Evolutionary conservation across 2,329 filamentous ascomycete species (phyloP), one percentile per base, ranked within the genome.

Genomic region (Pestalotiopsis sp.): DNA sequence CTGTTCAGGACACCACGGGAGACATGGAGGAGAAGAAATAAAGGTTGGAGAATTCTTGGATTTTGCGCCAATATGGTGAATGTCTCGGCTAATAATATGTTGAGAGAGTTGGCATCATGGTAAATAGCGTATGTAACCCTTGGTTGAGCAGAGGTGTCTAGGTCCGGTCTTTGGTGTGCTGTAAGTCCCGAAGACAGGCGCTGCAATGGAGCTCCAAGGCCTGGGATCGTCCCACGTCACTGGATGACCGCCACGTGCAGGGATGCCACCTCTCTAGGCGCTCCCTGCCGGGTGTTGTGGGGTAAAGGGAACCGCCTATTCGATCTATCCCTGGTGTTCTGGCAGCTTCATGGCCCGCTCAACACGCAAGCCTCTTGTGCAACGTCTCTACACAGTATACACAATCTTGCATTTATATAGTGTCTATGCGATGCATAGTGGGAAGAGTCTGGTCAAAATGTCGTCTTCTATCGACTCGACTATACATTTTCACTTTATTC

Each of bases 1-100:
- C 13, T 41, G 27, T 20, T 23, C 6, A 14, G 36, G 31, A 13
- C n/a, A 36, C 14, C 14, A 62, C 13, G 5, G 31, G 31, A 12
- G 12, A 20, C 31, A 36, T 36, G 7, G 31, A 36, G 31, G 31
- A 23, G 4, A 41, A 62, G 25, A 6, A 14, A 60, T 6, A 23
- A 17, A 27, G 23, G 4, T 23, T 60, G 20, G 58, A 13, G 58
- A 36, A 36, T 45, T 45, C 12, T 45, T 45, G 40, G 4, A 5
- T 52, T 23, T 52, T 52, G n/a, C 17, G 45, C 45, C 45, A 61
- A 14, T 40, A 23, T 59, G 57, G 4, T 36, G 31, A 36, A 36
- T 62, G 59, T 62, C 13, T 62, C 59, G 59, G 57, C 23, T 59
- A 23, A 36, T 40, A 36, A 40, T 62, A 17, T 62, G 59, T 62